A percentile compares a stretch with the other conserved stretches of the same genome.
These are phyloP conservation scores for Didymella keratinophila DNA, from an alignment of 2,329 filamentous ascomycete species.

Conservation along the genomic window DNA sequence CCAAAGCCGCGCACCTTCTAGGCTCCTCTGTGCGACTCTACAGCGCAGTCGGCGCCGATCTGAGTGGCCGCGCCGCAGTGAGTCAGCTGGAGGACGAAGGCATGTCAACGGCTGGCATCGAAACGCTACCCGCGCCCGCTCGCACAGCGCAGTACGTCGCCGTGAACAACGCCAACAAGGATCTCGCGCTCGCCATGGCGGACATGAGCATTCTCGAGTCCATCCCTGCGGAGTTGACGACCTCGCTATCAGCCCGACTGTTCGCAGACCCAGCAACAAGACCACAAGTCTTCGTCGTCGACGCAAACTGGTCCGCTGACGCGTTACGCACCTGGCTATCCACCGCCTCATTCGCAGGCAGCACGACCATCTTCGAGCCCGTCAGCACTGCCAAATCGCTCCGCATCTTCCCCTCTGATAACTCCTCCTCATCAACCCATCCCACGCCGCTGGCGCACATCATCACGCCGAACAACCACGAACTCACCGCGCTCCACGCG, in stretches of 20 bases:
- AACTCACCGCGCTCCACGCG: conserved; percentile 80
- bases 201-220: conserved; percentile 85
- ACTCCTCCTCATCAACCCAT: conserved; percentile 71
- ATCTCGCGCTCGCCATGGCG: conserved; percentile 90
- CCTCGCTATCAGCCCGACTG: conserved; percentile 24
- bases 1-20: conserved; percentile 78
- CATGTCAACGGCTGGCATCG: conserved; percentile 71
- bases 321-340: conserved; percentile 74
- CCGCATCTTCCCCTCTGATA: conserved; percentile 65
- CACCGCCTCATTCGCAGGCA: conserved; percentile 57
- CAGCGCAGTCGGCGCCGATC: conserved; percentile 81
- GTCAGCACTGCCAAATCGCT: conserved; percentile 83
- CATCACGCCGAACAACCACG: conserved; percentile 81
- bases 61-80: conserved; percentile 77
- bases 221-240: conserved; percentile 38
- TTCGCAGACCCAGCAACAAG: conserved; percentile 32
- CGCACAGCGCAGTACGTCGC: conserved; percentile 92
- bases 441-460: conserved; percentile 73
- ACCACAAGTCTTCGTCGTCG: conserved; percentile 81
- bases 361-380: conserved; percentile 79
- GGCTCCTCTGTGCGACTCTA: conserved; percentile 74
- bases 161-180: conserved; percentile 82
- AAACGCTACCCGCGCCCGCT: conserved; percentile 52
- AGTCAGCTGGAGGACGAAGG: conserved; percentile 69
- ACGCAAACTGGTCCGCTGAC: conserved; percentile 81